Evolutionary conservation across 768 basidiomycete genomes (phyloP).

Genomic region (Lactifluus echinatus): DNA sequence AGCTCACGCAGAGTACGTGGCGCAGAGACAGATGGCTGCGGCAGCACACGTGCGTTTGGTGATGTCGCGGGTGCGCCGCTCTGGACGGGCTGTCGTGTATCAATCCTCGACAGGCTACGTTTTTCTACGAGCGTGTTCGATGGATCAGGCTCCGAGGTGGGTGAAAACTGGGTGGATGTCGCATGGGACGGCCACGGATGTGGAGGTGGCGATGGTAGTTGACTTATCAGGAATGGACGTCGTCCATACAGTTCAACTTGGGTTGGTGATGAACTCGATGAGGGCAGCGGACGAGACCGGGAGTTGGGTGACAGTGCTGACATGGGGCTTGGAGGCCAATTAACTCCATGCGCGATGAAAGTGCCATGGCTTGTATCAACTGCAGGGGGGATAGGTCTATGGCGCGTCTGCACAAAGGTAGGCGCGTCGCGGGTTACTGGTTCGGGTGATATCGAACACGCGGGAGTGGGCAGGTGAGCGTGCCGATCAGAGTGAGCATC

Average conservation of each 20-base stretch:
- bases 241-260: not conserved
- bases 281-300: not conserved
- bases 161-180: not conserved
- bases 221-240: not conserved
- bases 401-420: not conserved
- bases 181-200: not conserved
- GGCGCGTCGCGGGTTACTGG: not conserved
- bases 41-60: too few relatives aligned
- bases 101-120: not conserved
- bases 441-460: constrained; percentile 3
- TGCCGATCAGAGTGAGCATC: not conserved
- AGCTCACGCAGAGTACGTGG: constrained; percentile 3
- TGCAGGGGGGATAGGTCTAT: not conserved
- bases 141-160: not conserved
- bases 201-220: not conserved
- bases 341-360: too few relatives aligned
- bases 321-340: not conserved
- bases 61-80: not conserved
- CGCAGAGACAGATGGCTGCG: not conserved
- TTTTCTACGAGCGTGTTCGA: not conserved
- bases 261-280: not conserved
- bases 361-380: not conserved
- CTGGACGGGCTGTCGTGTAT: not conserved
- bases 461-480: constrained; percentile 6
- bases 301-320: not conserved